Percentiles rank a stretch among this genome's conserved stretches.
Conservation (phyloP, 2,329 filamentous ascomycete species). For the Didymellaceae sp. region DNA sequence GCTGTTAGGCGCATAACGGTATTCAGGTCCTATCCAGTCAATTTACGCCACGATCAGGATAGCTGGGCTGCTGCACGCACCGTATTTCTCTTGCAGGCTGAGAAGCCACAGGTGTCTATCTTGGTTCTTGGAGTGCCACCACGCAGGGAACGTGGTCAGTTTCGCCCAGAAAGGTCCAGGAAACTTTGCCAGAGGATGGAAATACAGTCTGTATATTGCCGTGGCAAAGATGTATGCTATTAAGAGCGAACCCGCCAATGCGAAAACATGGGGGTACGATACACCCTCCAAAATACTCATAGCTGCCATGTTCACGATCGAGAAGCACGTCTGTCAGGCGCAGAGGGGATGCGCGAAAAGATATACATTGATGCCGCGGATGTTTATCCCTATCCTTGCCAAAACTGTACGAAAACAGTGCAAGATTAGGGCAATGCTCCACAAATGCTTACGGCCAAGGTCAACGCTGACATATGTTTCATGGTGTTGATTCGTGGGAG, state of each 20-base stretch:
- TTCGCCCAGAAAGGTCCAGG: conserved; percentile 27
- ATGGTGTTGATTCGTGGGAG: neutral
- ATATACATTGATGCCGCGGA: neutral
- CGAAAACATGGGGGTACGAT: conserved; percentile 1
- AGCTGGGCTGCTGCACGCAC: neutral
- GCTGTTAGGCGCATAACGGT: conserved; percentile 72
- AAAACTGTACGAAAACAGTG: neutral
- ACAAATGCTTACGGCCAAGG: neutral
- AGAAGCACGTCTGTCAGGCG: neutral
- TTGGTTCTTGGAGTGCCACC: conserved; percentile 72
- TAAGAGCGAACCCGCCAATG: neutral
- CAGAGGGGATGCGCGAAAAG: neutral
- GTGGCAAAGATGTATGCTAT: neutral
- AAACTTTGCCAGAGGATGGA: conserved; percentile 32
- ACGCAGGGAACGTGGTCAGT: conserved; percentile 19
- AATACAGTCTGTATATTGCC: conserved; percentile 14
- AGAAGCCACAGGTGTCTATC: conserved; percentile 77
- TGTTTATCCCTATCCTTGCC: neutral
- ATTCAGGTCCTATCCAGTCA: conserved; percentile 38
- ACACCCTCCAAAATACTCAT: neutral
- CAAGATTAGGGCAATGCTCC: conserved; percentile 2
- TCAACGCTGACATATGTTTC: neutral
- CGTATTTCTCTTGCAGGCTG: conserved; percentile 70
- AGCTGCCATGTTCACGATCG: neutral
- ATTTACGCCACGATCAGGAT: conserved; percentile 1